Base-by-base conservation (phyloP, 148 eudicot genomes). In the Spergularia marina region DNA sequence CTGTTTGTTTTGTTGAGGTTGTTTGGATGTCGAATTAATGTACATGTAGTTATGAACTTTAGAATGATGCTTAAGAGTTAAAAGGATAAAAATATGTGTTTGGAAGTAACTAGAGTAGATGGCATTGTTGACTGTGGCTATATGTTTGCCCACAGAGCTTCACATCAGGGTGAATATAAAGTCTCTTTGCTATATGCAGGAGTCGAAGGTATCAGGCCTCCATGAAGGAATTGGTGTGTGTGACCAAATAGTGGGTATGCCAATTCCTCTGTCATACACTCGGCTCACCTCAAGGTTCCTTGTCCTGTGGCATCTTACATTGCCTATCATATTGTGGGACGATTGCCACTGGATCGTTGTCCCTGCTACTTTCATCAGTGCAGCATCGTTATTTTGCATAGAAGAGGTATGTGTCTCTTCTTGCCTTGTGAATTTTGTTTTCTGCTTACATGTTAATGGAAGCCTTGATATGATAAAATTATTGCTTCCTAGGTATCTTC, bases 331-430 rank as follows among this genome's bases (percentile, higher is more conserved):
- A 81, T 87, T 95, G 17, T 95, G 97, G 98, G 98, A 95, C 70
- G 98, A 95, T 65, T 95, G 98, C 80, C 87, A 95, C 75, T 95
- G 97, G 98, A 92, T 95, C 76, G 97, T 95, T 41, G 91, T 94
- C 77, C 98, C 98, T 21, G 97, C 98, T 16, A 94, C 97, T 73
- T 90, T 90, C 74, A 74, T 94, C 75, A 94, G 98, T 58, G 98
- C 97, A 34, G 93, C 97, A 75, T 87, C 96, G n/a, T 73, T 94
- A 74, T 94, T 91, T 87, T 94, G 97, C 87, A 94, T 94, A 15
- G 97, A 94, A 87, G 98, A 94, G 89, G 98, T 90, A 68, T 7
- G 25, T 57, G 63, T 61, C 62, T 69, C 62, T 63, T 82, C 58
- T 68, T 36, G 53, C 23, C 17, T 53, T 65, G 18, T 25, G 59